Conservation (phyloP, 2,329 filamentous ascomycete species). For the Phaeosphaeria sp. region DNA sequence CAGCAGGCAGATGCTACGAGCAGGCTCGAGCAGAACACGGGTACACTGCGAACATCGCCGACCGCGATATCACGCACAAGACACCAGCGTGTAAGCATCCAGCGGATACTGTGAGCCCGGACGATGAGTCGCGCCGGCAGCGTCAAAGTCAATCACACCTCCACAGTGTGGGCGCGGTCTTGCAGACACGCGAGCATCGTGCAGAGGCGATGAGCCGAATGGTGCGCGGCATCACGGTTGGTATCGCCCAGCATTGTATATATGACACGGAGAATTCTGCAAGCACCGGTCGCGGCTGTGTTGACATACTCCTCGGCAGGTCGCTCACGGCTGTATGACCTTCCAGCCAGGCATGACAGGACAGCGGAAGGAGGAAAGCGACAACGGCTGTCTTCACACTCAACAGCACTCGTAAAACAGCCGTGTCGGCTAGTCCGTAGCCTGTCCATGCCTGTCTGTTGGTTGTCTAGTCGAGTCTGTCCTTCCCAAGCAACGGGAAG, state of each 20-base stretch:
- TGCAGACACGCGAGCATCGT: background rate
- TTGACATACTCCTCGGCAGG: background rate
- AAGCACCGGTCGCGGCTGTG: background rate
- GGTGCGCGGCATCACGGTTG: background rate
- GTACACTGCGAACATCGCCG: too few relatives aligned
- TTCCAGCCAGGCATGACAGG: background rate
- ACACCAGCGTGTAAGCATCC: too few relatives aligned
- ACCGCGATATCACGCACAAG: too few relatives aligned
- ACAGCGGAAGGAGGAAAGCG: background rate
- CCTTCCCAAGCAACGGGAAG: background rate
- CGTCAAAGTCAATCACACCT: too few relatives aligned
- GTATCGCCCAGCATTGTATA: background rate
- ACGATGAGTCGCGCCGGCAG: too few relatives aligned
- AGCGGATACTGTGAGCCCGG: too few relatives aligned
- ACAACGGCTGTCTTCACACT: background rate
- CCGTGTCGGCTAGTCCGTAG: background rate
- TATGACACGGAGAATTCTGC: background rate
- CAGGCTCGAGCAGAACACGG: background rate
- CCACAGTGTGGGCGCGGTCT: too few relatives aligned
- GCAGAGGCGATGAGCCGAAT: background rate
- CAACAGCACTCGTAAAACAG: background rate
- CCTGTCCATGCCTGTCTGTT: background rate
- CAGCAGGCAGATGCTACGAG: background rate
- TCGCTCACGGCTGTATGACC: background rate
- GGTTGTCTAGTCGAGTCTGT: background rate